Conservation (phyloP, 2,329 filamentous ascomycete species). For the Allantophomopsis cytisporea region DNA sequence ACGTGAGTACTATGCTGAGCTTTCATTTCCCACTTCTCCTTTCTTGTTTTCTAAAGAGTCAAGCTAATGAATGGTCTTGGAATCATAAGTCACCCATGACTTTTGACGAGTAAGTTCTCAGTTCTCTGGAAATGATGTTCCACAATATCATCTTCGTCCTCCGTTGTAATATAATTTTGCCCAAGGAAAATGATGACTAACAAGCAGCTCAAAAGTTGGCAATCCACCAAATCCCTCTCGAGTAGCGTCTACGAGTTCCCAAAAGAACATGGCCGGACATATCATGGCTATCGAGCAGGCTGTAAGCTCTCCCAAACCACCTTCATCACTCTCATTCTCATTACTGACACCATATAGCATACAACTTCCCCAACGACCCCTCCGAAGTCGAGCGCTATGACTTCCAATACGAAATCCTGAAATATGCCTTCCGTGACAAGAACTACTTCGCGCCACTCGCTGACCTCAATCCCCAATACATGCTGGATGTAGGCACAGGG, state of each 20-base stretch:
- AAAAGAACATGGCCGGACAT: slow-evolving; percentile 15
- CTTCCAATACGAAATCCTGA: slow-evolving; percentile 30
- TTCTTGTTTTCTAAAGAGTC: background rate
- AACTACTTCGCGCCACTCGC: slow-evolving; percentile 27
- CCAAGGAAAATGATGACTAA: background rate
- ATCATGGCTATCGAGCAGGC: slow-evolving; percentile 11
- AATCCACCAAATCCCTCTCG: slow-evolving; percentile 5
- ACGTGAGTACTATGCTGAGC: slow-evolving; percentile 5
- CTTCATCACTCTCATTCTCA: background rate
- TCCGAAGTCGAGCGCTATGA: slow-evolving; percentile 30
- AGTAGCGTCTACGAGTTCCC: slow-evolving; percentile 8
- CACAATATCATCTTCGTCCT: slow-evolving; percentile 6
- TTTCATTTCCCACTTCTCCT: background rate
- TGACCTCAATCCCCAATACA: slow-evolving; percentile 17
- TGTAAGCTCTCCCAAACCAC: slow-evolving; percentile 1
- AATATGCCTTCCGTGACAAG: slow-evolving; percentile 21
- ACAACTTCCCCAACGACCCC: slow-evolving; percentile 26
- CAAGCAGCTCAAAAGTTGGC: background rate
- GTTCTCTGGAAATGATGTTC: slow-evolving; percentile 8
- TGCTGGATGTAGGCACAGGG: slow-evolving; percentile 34
- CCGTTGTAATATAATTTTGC: background rate
- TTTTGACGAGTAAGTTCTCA: slow-evolving; percentile 9
- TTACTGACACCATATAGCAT: slow-evolving; percentile 1
- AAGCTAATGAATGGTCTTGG: slow-evolving; percentile 3
- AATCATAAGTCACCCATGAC: slow-evolving; percentile 2